Percentiles rank a stretch among this genome's conserved stretches.
phyloP scores from a whole-genome alignment of 129 eudicot genomes.

The Escallonia rubra region DNA sequence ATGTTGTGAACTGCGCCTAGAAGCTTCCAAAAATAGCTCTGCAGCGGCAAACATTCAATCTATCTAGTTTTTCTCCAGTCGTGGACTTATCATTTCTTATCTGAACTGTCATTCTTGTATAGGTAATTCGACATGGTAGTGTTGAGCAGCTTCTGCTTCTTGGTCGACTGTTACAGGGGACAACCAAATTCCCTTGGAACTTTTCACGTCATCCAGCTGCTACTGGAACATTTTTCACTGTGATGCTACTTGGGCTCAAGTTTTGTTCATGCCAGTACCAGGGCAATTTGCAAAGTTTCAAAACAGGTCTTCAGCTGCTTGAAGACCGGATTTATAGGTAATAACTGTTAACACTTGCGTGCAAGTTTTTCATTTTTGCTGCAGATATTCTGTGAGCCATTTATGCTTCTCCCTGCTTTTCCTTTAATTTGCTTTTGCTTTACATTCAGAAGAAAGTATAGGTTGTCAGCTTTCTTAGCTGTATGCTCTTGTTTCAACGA shows the following conservation, averaged over 20 bases:
- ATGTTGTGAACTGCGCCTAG: neutral
- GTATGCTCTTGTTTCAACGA: too few relatives aligned
- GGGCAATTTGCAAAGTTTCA: slow-evolving; percentile 66
- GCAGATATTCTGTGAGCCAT: neutral
- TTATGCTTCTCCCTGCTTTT: neutral
- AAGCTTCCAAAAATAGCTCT: neutral
- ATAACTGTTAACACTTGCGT: slow-evolving; percentile 1
- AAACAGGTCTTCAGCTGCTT: slow-evolving; percentile 82
- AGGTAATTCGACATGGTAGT: slow-evolving; percentile 90
- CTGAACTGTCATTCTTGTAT: slow-evolving; percentile 7
- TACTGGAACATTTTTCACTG: slow-evolving; percentile 89
- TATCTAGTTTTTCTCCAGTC: neutral
- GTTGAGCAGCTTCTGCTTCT: slow-evolving; percentile 86
- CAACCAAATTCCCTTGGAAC: slow-evolving; percentile 80
- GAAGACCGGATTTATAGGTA: slow-evolving; percentile 97
- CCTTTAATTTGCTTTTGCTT: too few relatives aligned
- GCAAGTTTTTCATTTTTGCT: neutral
- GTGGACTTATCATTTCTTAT: neutral
- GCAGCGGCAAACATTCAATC: neutral
- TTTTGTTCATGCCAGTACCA: slow-evolving; percentile 81
- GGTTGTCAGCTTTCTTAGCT: too few relatives aligned
- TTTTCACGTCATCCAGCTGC: slow-evolving; percentile 96
- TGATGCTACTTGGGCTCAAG: slow-evolving; percentile 94
- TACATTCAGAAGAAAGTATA: too few relatives aligned
- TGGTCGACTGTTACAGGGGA: slow-evolving; percentile 93